phyloP scores from a whole-genome alignment of 2,329 filamentous ascomycete genomes.

The Blastomyces gilchristii region DNA sequence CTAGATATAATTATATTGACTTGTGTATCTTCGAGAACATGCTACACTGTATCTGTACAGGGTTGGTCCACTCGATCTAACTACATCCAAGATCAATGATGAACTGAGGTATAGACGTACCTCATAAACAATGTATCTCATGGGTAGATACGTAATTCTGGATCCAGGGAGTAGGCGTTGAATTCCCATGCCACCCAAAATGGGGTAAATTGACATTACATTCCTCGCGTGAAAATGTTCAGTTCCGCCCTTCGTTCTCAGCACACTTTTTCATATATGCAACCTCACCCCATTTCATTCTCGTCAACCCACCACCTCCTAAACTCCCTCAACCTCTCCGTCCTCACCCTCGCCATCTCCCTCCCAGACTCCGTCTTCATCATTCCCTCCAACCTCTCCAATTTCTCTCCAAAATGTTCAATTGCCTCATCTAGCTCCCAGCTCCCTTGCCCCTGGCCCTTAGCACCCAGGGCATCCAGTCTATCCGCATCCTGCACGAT shows the following conservation, averaged over 20 bases:
- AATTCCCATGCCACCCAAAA: neutral
- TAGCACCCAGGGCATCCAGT: conserved; percentile 75
- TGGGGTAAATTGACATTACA: neutral
- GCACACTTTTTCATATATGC: neutral
- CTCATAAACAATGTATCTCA: neutral
- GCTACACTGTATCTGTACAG: neutral
- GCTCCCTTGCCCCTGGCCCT: conserved; percentile 25
- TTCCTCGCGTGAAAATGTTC: neutral
- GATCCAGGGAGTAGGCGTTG: neutral
- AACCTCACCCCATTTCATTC: conserved; percentile 16
- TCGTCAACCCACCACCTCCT: conserved; percentile 47
- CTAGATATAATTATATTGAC: neutral
- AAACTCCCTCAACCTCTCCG: conserved; percentile 41
- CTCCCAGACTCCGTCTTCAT: conserved; percentile 53
- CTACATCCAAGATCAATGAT: neutral
- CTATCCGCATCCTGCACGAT: conserved; percentile 89
- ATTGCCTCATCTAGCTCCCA: conserved; percentile 55
- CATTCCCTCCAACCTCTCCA: conserved; percentile 52
- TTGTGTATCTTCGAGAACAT: neutral
- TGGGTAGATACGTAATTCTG: neutral
- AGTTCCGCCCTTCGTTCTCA: neutral
- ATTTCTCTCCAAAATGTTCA: conserved; percentile 66
- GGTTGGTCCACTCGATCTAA: neutral
- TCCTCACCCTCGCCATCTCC: conserved; percentile 40
- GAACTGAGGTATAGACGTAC: neutral